Conservation (phyloP, 192 early-diverging fungal species). For the Bifiguratus adelaidae region DNA sequence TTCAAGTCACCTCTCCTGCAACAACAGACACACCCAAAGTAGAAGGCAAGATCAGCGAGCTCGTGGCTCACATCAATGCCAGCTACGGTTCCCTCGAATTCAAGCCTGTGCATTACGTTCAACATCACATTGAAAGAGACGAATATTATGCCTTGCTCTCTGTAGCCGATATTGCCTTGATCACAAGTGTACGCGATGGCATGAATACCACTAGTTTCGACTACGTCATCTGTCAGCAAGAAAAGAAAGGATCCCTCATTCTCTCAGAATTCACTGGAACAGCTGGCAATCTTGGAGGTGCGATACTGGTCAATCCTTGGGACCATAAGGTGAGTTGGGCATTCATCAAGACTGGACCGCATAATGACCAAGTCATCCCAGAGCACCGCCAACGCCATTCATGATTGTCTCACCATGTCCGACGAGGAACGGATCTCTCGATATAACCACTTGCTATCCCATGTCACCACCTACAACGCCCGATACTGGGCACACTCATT, state of each 20-base stretch:
- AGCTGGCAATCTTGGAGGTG: constrained; percentile 66
- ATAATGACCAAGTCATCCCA: no score
- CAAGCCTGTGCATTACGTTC: constrained; percentile 84
- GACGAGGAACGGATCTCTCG: no score
- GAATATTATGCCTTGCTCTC: constrained; percentile 91
- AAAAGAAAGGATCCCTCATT: constrained; percentile 79
- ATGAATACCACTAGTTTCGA: constrained; percentile 97
- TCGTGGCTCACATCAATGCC: constrained; percentile 86
- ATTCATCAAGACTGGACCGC: background rate
- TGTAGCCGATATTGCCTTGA: constrained; percentile 89
- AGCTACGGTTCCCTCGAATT: constrained; percentile 90
- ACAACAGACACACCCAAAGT: constrained; percentile 51
- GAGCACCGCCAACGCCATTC: constrained; percentile 66
- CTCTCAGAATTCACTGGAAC: constrained; percentile 97
- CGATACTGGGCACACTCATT: constrained; percentile 84
- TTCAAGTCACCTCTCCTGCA: constrained; percentile 92
- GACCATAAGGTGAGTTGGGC: constrained; percentile 42
- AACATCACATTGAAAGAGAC: constrained; percentile 85
- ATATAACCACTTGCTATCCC: no score
- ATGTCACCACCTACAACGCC: constrained; percentile 78
- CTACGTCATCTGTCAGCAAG: constrained; percentile 86
- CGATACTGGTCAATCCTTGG: constrained; percentile 88
- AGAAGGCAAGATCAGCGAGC: constrained; percentile 78
- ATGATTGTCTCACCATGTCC: constrained; percentile 56
- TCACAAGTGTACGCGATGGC: constrained; percentile 88